Base-by-base conservation (phyloP, 2,329 filamentous ascomycete genomes). In the Colletotrichum ledebouriae region DNA sequence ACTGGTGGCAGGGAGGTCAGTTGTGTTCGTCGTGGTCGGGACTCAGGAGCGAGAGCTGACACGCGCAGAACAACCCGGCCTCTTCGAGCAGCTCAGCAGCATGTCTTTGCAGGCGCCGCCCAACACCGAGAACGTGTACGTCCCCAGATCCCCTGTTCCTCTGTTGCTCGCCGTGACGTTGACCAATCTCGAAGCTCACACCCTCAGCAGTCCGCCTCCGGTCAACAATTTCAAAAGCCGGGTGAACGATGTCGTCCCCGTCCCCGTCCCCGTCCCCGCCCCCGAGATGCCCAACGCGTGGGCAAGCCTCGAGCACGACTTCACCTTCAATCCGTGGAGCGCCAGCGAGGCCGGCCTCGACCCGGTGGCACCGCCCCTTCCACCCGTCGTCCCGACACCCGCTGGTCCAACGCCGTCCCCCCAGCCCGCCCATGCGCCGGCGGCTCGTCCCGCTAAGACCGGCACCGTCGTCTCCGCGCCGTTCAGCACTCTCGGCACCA, bases 101-200 rank as follows among this genome's bases (percentile, higher is more conserved):
- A 12, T 59, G 17, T 59, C 41, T 22, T 34, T 39, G 15, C 15
- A 59, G 56, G 39, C 3, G 29, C 20, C 29, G 42, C n/a, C 57
- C 3, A 39, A n/a, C 13, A 10, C 22, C 5, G 41, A 59, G 6
- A 37, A 12, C 3, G 9, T 25, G 25, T 59, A 59, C 25, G 42
- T 59, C 17, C 41, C 11, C 17, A 6, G 11, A 25, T 59, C 17
- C 41, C 11, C 17, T 11, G 11, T 6, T 47, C 2, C 6, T 33
- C 13, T 29, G 20, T 29, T n/a, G 12, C 2, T 25, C 11, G 13
- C n/a, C 22, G 22, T 22, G 22, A 22, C 4, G 42, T 59, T 59
- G 15, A 59, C 57, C 22, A 47, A 6, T 59, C 39, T 46, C 4
- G 22, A 47, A 59, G 41, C 56, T 47, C 22, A 59, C 15, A 49